phyloP scores from a whole-genome alignment of 2,329 filamentous ascomycete genomes.

The Shiraia bambusicola region DNA sequence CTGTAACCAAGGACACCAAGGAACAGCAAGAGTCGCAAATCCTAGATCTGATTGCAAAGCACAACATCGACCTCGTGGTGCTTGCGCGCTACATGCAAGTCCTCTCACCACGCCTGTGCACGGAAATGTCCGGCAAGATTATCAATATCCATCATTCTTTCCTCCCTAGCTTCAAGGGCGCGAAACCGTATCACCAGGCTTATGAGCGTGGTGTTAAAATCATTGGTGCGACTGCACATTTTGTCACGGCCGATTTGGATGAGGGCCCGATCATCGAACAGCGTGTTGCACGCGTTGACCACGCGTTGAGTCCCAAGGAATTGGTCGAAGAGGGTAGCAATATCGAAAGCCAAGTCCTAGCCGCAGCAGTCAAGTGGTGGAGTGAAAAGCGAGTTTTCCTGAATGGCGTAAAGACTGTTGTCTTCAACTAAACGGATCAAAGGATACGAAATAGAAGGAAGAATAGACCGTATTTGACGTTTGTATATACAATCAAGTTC shows the following conservation, averaged over 20 bases:
- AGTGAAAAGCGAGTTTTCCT: slow-evolving; percentile 76
- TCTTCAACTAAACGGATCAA: slow-evolving; percentile 60
- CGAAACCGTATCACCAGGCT: slow-evolving; percentile 85
- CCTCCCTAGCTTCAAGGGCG: slow-evolving; percentile 83
- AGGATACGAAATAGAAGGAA: not conserved
- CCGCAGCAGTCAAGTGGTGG: slow-evolving; percentile 81
- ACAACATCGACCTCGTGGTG: slow-evolving; percentile 76
- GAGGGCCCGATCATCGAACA: slow-evolving; percentile 90
- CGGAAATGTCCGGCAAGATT: slow-evolving; percentile 79
- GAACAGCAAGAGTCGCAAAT: slow-evolving; percentile 69
- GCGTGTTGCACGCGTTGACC: slow-evolving; percentile 73
- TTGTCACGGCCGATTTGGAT: slow-evolving; percentile 81
- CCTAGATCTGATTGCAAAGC: slow-evolving; percentile 66
- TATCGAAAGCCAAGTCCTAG: slow-evolving; percentile 80
- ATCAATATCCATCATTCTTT: slow-evolving; percentile 93
- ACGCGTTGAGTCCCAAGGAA: slow-evolving; percentile 73
- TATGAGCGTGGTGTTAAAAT: slow-evolving; percentile 87
- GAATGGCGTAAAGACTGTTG: slow-evolving; percentile 78
- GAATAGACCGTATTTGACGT: not conserved
- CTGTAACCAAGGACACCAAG: slow-evolving; percentile 78
- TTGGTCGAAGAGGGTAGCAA: slow-evolving; percentile 79
- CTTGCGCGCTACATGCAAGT: slow-evolving; percentile 89
- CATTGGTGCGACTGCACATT: slow-evolving; percentile 82
- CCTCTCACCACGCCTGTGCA: slow-evolving; percentile 71
- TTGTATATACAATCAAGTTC: slow-evolving; percentile 3